Conservation (phyloP, 257 asterid genomes). For the Plantago ovata region DNA sequence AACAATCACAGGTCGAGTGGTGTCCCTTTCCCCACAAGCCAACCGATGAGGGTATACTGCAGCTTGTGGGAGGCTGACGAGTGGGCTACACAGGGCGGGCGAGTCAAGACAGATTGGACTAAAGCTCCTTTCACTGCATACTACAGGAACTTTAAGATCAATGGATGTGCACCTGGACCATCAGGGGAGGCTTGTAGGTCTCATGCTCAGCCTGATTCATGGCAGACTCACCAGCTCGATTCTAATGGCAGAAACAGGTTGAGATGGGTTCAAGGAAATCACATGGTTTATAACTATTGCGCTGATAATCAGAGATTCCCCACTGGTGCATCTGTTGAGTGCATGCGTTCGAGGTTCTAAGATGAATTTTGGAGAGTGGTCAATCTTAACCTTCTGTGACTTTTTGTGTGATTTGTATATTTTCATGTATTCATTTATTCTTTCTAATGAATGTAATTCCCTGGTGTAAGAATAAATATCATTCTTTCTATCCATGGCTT, state of each 20-base stretch:
- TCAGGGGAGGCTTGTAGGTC: slow-evolving; percentile 17
- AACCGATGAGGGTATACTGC: slow-evolving; percentile 46
- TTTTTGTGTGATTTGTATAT: not conserved
- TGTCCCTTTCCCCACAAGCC: slow-evolving; percentile 37
- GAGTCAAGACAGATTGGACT: slow-evolving; percentile 49
- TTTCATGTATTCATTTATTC: slow-evolving; percentile 1
- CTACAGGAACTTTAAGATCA: slow-evolving; percentile 39
- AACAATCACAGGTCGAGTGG: slow-evolving; percentile 34
- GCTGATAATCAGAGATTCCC: slow-evolving; percentile 42
- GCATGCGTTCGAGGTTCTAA: slow-evolving; percentile 35
- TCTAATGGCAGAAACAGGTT: slow-evolving; percentile 34
- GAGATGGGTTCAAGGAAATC: slow-evolving; percentile 45
- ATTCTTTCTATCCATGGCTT: too few species aligned
- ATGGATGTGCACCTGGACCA: slow-evolving; percentile 24
- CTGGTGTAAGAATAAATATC: not conserved
- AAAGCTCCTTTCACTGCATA: slow-evolving; percentile 44
- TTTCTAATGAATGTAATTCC: slow-evolving; percentile 6
- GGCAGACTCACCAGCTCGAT: slow-evolving; percentile 37
- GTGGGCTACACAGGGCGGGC: slow-evolving; percentile 59
- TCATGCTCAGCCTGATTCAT: slow-evolving; percentile 2
- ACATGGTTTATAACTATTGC: slow-evolving; percentile 48
- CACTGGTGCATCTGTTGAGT: slow-evolving; percentile 34
- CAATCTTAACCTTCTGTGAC: not conserved
- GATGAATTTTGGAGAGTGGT: not conserved
- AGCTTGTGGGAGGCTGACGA: slow-evolving; percentile 63